Percentiles rank a stretch among this genome's conserved stretches.
phyloP scores from a whole-genome alignment of 305 asterid species.

The Fraxinus sp. region DNA sequence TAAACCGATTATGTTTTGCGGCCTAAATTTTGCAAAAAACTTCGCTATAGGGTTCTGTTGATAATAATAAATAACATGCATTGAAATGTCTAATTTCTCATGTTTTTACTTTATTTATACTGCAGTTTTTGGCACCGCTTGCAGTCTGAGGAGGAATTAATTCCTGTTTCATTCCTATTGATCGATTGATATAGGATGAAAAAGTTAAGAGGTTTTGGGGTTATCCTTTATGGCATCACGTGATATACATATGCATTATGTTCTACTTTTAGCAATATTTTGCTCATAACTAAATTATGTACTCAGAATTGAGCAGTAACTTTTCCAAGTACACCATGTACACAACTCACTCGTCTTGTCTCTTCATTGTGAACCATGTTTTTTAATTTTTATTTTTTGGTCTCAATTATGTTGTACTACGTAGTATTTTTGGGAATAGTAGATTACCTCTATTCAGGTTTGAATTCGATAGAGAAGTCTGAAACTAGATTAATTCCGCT shows the following conservation, averaged over 20 bases:
- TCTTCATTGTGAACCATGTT: conserved; percentile 7
- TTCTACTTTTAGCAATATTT: conserved; percentile 14
- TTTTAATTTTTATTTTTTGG: background rate
- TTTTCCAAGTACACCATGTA: conserved; percentile 11
- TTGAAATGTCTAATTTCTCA: background rate
- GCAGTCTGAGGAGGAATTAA: conserved; percentile 41
- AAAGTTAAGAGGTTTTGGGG: background rate
- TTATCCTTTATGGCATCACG: conserved; percentile 22
- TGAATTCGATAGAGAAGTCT: background rate
- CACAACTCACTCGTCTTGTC: background rate
- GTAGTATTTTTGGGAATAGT: background rate
- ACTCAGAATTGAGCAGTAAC: conserved; percentile 18
- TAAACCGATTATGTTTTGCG: background rate
- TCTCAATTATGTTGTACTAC: conserved; percentile 14
- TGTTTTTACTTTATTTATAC: conserved; percentile 20
- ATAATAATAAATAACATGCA: background rate
- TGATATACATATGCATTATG: conserved; percentile 22
- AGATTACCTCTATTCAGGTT: background rate
- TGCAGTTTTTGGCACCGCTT: conserved; percentile 60
- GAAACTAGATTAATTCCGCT: background rate
- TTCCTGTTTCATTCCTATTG: conserved; percentile 25
- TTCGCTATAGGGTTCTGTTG: background rate
- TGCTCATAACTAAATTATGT: conserved; percentile 9
- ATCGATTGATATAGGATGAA: conserved; percentile 14
- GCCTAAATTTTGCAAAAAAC: background rate